Conservation (phyloP, 2,329 filamentous ascomycete species). For the Apiospora hydei region DNA sequence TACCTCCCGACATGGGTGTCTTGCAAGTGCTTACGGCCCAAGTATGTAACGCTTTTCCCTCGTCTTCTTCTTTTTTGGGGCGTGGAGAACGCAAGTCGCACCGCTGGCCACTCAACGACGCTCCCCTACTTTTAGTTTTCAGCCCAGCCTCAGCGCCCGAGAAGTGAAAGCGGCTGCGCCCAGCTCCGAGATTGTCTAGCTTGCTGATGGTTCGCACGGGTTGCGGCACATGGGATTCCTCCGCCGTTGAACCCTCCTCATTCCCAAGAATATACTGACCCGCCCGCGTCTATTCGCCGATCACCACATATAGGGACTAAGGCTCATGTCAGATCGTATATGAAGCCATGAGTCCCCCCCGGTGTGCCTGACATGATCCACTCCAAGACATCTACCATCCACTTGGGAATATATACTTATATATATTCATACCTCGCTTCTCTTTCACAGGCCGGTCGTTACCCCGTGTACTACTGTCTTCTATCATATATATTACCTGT, state of each 20-base stretch:
- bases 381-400: background rate
- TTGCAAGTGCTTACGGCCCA: constrained; percentile 17
- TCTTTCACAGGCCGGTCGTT: background rate
- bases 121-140: constrained; percentile 19
- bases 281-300: background rate
- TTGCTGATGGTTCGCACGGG: constrained; percentile 13
- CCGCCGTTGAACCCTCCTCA: constrained; percentile 5
- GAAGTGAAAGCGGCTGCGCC: background rate
- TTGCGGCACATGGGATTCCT: constrained; percentile 10
- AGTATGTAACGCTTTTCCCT: background rate
- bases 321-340: constrained; percentile 25
- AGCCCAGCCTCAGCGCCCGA: constrained; percentile 16
- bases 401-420: background rate
- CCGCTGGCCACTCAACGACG: background rate
- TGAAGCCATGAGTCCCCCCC: constrained; percentile 24
- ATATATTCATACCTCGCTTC: background rate
- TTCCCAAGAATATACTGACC: background rate
- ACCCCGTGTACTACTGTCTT: background rate
- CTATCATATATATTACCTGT: background rate
- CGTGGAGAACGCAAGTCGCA: background rate
- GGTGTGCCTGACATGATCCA: background rate
- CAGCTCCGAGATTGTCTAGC: background rate
- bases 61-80: constrained; percentile 4
- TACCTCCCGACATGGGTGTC: background rate
- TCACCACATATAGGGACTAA: constrained; percentile 4